Percentiles rank a stretch among this genome's conserved stretches.
Evolutionary conservation across 495 filamentous ascomycete genomes (phyloP).

Genomic region (Usnea hakonensis): DNA sequence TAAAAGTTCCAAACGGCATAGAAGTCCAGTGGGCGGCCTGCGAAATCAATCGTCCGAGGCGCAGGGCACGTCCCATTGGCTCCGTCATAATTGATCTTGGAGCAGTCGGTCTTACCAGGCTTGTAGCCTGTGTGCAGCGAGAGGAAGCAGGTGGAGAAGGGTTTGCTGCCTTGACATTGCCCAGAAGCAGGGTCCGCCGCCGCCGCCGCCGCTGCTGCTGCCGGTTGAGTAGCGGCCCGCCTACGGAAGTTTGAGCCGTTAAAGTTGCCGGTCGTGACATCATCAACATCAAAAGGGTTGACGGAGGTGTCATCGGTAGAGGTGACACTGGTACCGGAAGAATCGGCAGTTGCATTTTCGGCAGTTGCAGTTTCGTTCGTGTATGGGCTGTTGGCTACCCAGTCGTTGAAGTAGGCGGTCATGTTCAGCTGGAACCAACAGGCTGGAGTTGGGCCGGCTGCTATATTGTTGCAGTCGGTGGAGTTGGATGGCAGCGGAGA

Average conservation of each 20-base stretch:
- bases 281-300: background rate
- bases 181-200: background rate
- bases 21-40: background rate
- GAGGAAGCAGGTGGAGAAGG: background rate
- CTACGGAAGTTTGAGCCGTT: background rate
- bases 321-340: too few relatives aligned
- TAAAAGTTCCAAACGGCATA: background rate
- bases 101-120: background rate
- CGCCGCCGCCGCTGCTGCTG: background rate
- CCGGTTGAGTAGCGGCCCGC: background rate
- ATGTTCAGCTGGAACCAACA: background rate
- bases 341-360: background rate
- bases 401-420: background rate
- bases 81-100: background rate
- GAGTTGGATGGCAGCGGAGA: background rate
- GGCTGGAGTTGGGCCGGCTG: background rate
- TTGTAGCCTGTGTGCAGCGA: background rate
- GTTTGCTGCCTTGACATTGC: background rate
- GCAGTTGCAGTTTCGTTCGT: background rate
- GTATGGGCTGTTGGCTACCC: background rate
- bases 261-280: background rate
- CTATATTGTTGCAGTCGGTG: background rate
- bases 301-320: background rate
- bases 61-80: background rate
- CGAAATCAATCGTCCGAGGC: background rate